A percentile compares a stretch with the other conserved stretches of the same genome.
These are phyloP conservation scores for Aristolochia fimbriata DNA, from an alignment of 164 flowering plant species.

Conservation along the genomic window DNA sequence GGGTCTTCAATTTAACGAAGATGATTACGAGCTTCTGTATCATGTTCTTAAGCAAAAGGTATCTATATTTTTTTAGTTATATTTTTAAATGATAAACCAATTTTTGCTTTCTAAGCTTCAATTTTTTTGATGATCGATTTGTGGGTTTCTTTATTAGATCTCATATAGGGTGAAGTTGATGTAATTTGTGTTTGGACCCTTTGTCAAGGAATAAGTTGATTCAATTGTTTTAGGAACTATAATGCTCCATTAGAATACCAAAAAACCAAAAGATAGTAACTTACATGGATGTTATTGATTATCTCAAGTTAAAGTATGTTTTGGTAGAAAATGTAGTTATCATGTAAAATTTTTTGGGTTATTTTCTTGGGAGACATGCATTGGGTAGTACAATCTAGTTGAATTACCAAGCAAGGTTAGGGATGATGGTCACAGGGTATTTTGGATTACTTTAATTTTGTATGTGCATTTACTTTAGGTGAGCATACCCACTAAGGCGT, in stretches of 20 bases:
- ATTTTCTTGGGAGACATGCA: slow-evolving; percentile 64
- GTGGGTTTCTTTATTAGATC: too few relatives aligned
- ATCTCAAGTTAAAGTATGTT: slow-evolving; percentile 54
- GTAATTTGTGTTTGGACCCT: slow-evolving; percentile 98
- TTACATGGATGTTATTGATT: slow-evolving; percentile 67
- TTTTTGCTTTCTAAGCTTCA: too few relatives aligned
- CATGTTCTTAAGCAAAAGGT: too few relatives aligned
- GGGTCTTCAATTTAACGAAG: too few relatives aligned
- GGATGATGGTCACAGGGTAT: slow-evolving; percentile 77
- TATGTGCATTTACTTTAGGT: slow-evolving; percentile 79
- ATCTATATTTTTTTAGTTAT: too few relatives aligned
- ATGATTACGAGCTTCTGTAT: too few relatives aligned
- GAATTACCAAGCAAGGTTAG: slow-evolving; percentile 71
- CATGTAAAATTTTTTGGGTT: slow-evolving; percentile 45
- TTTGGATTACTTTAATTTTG: slow-evolving; percentile 86
- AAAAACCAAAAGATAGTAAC: slow-evolving; percentile 64
- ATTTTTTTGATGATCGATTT: too few relatives aligned
- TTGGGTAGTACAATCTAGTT: slow-evolving; percentile 44
- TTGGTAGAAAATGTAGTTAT: slow-evolving; percentile 93
- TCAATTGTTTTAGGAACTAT: slow-evolving; percentile 60
- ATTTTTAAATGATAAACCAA: too few relatives aligned
- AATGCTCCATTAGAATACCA: slow-evolving; percentile 43
- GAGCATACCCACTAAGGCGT: slow-evolving; percentile 50
- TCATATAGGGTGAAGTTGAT: slow-evolving; percentile 62
- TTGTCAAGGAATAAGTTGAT: slow-evolving; percentile 90